A percentile compares a stretch with the other conserved stretches of the same genome.
These are phyloP conservation scores for Stylosanthes scabra DNA, from an alignment of 331 rosid species.

Conservation along the genomic window DNA sequence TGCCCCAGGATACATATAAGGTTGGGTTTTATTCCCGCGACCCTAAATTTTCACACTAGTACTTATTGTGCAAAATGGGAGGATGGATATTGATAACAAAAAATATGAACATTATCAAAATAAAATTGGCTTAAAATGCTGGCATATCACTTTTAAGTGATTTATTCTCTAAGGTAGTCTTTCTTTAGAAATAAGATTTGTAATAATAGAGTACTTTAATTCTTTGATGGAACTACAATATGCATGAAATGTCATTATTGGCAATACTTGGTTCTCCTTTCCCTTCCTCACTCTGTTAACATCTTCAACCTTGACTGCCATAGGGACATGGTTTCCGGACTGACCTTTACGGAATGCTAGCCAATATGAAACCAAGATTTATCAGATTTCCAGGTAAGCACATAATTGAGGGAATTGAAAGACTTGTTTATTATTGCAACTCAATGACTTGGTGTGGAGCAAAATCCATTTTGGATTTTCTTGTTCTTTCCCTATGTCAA, in stretches of 20 bases:
- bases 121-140: constrained; percentile 2
- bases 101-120: constrained; percentile 3
- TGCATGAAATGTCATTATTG: neutral
- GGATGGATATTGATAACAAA: neutral
- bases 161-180: neutral
- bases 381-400: constrained; percentile 88
- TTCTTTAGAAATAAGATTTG: no score
- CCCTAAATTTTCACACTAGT: neutral
- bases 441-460: constrained; percentile 10
- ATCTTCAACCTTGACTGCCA: constrained; percentile 37
- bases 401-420: constrained; percentile 16
- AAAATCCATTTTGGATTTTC: neutral
- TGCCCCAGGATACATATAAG: constrained; percentile 85
- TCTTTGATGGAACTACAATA: no score
- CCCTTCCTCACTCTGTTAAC: constrained; percentile 1
- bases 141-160: constrained; percentile 3
- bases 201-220: no score
- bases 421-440: neutral
- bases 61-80: no score
- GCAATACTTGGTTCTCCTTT: constrained; percentile 5
- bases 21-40: constrained; percentile 41
- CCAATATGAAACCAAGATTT: constrained; percentile 70
- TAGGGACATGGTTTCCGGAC: constrained; percentile 91
- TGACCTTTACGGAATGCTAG: constrained; percentile 69
- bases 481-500: neutral